These are phyloP conservation scores for Pichia sp. DNA, from an alignment of 1,139 yeast genomes.

Conservation along the genomic window DNA sequence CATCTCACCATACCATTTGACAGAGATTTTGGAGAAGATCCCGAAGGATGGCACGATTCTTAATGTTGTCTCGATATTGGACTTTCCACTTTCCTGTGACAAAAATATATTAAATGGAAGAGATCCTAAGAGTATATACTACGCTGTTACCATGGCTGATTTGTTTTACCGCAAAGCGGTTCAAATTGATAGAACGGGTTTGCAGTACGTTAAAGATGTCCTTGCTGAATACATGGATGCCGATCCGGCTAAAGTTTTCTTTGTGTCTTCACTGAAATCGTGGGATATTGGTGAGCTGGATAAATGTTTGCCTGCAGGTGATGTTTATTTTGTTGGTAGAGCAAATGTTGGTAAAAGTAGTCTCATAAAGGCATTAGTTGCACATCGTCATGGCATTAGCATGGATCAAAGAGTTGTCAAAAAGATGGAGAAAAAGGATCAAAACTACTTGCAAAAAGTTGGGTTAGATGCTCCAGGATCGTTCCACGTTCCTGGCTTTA, in stretches of 20 bases:
- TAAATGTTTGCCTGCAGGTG: slow-evolving; percentile 33
- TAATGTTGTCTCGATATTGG: slow-evolving; percentile 57
- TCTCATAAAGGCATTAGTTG: slow-evolving; percentile 41
- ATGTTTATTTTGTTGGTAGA: slow-evolving; percentile 57
- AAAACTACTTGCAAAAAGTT: slow-evolving; percentile 10
- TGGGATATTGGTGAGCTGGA: slow-evolving; percentile 44
- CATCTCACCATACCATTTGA: slow-evolving; percentile 31
- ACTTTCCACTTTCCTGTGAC: slow-evolving; percentile 59
- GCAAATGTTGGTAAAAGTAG: slow-evolving; percentile 77
- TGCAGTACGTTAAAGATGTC: slow-evolving; percentile 39
- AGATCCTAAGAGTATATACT: slow-evolving; percentile 34
- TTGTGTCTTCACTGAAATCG: slow-evolving; percentile 41
- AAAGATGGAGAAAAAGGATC: slow-evolving; percentile 14
- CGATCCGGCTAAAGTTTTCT: slow-evolving; percentile 38
- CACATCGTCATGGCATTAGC: slow-evolving; percentile 10
- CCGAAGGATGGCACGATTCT: slow-evolving; percentile 47
- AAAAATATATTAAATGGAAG: slow-evolving; percentile 33
- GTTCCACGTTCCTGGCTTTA: slow-evolving; percentile 50
- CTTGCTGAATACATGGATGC: slow-evolving; percentile 36
- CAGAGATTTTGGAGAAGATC: slow-evolving; percentile 34
- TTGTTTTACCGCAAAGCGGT: slow-evolving; percentile 35
- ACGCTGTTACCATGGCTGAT: slow-evolving; percentile 56
- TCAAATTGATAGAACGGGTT: slow-evolving; percentile 32
- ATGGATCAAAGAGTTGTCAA: slow-evolving; percentile 15
- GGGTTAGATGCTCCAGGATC: slow-evolving; percentile 28